Evolutionary conservation across 371 early-diverging fungal species (phyloP), one percentile per base, ranked within the genome.

Genomic region (Rhizomucor miehei): DNA sequence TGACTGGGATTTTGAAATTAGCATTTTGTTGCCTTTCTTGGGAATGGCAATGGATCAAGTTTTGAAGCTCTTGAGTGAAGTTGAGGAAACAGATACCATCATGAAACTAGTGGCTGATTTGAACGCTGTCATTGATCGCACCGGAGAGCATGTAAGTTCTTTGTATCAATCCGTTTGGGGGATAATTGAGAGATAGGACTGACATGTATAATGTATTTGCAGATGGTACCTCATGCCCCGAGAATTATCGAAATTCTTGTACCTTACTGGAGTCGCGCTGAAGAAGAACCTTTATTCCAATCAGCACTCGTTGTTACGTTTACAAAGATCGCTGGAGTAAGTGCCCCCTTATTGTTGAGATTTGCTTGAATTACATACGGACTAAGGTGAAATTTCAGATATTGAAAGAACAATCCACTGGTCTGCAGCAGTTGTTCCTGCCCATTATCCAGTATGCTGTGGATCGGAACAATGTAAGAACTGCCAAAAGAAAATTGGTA

Each of bases 1-100:
- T 54, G 94, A 94, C 56, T 91, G 90, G 91, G 92, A 91, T 53
- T 95, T 95, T 70, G 91, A 90, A 37, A 73, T 86, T 3, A 65
- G 69, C 0, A 71, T 77, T 20, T 89, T 94, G 46, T 52, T 77
- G 20, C 90, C 91, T 2, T 93, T 81, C 65, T 59, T 91, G 36
- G 87, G 84, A 23, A 65, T 66, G 5, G 71, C 84, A 21, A 75
- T 94, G 51, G 68, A 78, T 25, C 52, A 74, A 13, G 54, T 91
- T 12, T 67, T 84, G 5, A 59, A 52, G 1, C 48, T 93, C 37
- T 60, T 94, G 38, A 69, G 73, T 11, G 78, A 85, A n/a, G 84
- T 85, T 0, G 86, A 84, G 39, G 90, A 90, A 50, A 77, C 88
- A 3, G 95, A 94, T 21, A 88, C 84, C 25, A 77, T 86, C 25